These are phyloP conservation scores for Pichia sp. DNA, from an alignment of 1,139 yeast species.

Conservation along the genomic window DNA sequence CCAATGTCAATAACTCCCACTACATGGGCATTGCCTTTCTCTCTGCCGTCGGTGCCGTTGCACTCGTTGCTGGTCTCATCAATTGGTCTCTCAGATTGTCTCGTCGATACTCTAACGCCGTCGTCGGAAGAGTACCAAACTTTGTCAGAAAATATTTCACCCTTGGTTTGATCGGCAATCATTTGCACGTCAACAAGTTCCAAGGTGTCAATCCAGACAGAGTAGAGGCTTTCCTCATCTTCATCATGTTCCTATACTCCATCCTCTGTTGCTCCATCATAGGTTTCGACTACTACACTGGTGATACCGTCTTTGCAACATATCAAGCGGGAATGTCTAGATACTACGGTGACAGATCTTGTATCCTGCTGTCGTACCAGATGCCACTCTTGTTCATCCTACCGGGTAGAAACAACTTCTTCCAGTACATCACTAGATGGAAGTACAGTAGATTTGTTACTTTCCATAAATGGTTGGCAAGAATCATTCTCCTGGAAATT, in stretches of 20 bases:
- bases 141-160: conserved; percentile 41
- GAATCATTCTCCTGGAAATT: conserved; percentile 40
- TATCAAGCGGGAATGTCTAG: conserved; percentile 45
- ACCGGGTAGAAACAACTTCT: conserved; percentile 66
- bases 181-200: conserved; percentile 37
- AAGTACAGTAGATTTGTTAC: conserved; percentile 54
- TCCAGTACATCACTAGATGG: conserved; percentile 67
- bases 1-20: conserved; percentile 40
- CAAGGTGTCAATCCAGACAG: conserved; percentile 63
- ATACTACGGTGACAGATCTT: conserved; percentile 60
- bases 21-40: conserved; percentile 47
- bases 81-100: conserved; percentile 42
- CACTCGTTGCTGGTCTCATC: conserved; percentile 39
- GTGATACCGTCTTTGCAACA: conserved; percentile 38
- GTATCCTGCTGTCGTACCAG: conserved; percentile 49
- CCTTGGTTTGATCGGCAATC: conserved; percentile 48
- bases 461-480: conserved; percentile 64
- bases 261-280: conserved; percentile 27
- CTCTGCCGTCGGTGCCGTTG: conserved; percentile 48
- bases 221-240: conserved; percentile 49
- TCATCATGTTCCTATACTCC: conserved; percentile 45
- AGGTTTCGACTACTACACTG: conserved; percentile 42
- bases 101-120: conserved; percentile 36
- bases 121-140: conserved; percentile 37
- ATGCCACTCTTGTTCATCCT: conserved; percentile 54